Percentiles rank a stretch among this genome's conserved stretches.
Evolutionary conservation across 768 basidiomycete species (phyloP).

Genomic region (Amanita rubescens): DNA sequence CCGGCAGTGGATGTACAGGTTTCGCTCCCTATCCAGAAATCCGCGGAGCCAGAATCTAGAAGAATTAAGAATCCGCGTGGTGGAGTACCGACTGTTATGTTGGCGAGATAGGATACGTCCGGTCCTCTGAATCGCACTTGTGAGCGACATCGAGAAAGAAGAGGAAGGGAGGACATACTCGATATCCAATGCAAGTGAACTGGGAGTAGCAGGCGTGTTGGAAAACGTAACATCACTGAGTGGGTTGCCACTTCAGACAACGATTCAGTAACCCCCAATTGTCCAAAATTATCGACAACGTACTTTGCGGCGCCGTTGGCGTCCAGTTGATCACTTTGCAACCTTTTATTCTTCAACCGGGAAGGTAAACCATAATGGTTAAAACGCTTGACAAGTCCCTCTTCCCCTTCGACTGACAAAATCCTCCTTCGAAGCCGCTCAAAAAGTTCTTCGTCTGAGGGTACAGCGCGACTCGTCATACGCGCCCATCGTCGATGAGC

Average conservation of each 20-base stretch:
- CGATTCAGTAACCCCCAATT: not conserved
- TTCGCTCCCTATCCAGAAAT: slow-evolving; percentile 58
- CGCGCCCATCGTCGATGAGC: slow-evolving; percentile 55
- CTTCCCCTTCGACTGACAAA: slow-evolving; percentile 27
- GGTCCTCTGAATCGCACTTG: slow-evolving; percentile 23
- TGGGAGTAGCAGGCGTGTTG: slow-evolving; percentile 11
- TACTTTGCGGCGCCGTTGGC: not conserved
- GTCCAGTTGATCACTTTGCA: not conserved
- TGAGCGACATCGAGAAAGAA: not conserved
- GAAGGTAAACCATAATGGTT: slow-evolving; percentile 23
- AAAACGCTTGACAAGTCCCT: slow-evolving; percentile 29
- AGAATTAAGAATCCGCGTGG: slow-evolving; percentile 47
- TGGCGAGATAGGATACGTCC: slow-evolving; percentile 48
- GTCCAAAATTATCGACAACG: not conserved
- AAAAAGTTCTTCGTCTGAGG: slow-evolving; percentile 40
- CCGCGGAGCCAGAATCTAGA: slow-evolving; percentile 68
- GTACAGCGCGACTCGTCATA: slow-evolving; percentile 54
- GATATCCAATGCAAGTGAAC: slow-evolving; percentile 28
- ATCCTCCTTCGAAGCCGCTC: slow-evolving; percentile 42
- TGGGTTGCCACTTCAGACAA: not conserved
- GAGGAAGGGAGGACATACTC: slow-evolving; percentile 35
- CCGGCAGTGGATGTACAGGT: slow-evolving; percentile 38
- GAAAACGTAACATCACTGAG: slow-evolving; percentile 1
- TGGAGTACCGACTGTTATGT: slow-evolving; percentile 61
- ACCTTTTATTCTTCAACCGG: not conserved